A percentile compares a stretch with the other conserved stretches of the same genome.
Conservation (phyloP, 2,329 filamentous ascomycete species). For the Colletotrichum lupini region DNA sequence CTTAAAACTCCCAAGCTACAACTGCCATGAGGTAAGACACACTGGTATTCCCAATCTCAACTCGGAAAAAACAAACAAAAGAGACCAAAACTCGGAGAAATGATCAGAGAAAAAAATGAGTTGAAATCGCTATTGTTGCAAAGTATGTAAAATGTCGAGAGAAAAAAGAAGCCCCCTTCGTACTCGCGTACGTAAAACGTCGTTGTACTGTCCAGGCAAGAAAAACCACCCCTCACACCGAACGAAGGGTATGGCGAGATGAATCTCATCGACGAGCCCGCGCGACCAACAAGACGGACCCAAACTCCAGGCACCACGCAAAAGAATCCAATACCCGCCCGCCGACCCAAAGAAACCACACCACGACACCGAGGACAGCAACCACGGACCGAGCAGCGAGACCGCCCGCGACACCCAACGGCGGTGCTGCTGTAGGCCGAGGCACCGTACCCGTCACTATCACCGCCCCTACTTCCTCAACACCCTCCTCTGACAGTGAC, state of each 20-base stretch:
- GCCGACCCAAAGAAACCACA: conserved; percentile 46
- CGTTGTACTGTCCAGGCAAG: background rate
- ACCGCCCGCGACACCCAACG: background rate
- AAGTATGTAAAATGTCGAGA: conserved; percentile 3
- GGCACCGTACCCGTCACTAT: background rate
- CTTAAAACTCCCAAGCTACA: background rate
- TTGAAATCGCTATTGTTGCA: background rate
- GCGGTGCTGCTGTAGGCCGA: background rate
- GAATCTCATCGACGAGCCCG: background rate
- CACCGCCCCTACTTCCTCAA: background rate
- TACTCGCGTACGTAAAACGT: conserved; percentile 7
- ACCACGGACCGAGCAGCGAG: conserved; percentile 43
- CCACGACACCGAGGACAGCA: conserved; percentile 42
- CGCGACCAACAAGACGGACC: conserved; percentile 18
- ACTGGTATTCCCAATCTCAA: background rate
- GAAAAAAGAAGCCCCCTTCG: background rate
- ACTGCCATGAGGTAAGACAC: background rate
- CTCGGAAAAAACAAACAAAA: background rate
- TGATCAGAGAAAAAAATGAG: background rate
- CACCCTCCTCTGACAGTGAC: conserved; percentile 22
- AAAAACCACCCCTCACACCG: background rate
- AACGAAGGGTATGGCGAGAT: background rate
- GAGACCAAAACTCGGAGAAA: background rate
- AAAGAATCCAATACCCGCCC: conserved; percentile 38
- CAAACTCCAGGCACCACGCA: conserved; percentile 37